Percentiles rank a stretch among this genome's conserved stretches.
Evolutionary conservation across 495 filamentous ascomycete species (phyloP).

Genomic region (Astrocystis sublimbata): DNA sequence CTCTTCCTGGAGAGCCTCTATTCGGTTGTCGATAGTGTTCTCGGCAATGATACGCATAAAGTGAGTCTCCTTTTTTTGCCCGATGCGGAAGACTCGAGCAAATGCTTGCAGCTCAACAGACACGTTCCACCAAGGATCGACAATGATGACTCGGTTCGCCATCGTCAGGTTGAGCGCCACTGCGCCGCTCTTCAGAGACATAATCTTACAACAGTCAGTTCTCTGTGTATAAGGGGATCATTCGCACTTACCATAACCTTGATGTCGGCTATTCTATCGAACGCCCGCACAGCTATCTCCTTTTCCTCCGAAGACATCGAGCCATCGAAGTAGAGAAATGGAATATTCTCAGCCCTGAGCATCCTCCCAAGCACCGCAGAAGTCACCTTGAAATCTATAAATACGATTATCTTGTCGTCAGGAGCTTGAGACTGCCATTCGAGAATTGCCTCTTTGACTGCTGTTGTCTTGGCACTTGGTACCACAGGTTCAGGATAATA

Average conservation of each 20-base stretch:
- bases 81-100: conserved; percentile 63
- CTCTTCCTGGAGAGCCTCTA: conserved; percentile 36
- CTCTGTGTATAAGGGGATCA: too few species aligned
- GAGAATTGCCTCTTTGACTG: conserved; percentile 29
- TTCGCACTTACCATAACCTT: conserved; percentile 39
- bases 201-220: conserved; percentile 19
- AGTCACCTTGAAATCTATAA: conserved; percentile 36
- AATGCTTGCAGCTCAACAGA: conserved; percentile 54
- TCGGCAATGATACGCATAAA: conserved; percentile 54
- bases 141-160: conserved; percentile 45
- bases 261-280: conserved; percentile 19
- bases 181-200: conserved; percentile 35
- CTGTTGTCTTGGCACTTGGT: conserved; percentile 35
- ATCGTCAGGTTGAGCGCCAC: conserved; percentile 36
- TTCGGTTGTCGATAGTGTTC: conserved; percentile 53
- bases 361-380: conserved; percentile 38
- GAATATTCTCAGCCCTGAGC: conserved; percentile 15
- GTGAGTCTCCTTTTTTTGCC: conserved; percentile 56
- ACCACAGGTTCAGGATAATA: not conserved
- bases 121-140: conserved; percentile 47
- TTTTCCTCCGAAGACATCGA: conserved; percentile 19
- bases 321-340: conserved; percentile 31
- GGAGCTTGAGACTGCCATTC: conserved; percentile 39
- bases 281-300: conserved; percentile 22
- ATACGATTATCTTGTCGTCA: conserved; percentile 43